phyloP scores from a whole-genome alignment of 257 asterid species.

The Solanum chilense region DNA sequence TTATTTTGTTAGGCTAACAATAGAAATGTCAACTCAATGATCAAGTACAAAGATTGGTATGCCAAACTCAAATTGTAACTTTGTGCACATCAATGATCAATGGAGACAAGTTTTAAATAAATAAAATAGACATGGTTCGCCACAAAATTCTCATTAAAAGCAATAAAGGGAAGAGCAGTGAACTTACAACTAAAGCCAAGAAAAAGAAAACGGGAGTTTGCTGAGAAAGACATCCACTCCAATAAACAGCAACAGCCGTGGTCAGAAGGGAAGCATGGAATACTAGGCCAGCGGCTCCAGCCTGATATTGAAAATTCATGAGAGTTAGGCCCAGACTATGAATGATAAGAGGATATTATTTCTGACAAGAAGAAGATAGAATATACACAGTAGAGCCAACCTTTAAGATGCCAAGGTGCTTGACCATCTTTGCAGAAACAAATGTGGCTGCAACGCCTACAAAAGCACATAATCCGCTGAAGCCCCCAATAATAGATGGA shows the following conservation, averaged over 20 bases:
- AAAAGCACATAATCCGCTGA: slow-evolving; percentile 83
- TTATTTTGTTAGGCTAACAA: neutral
- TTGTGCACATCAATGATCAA: neutral
- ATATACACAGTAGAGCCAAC: slow-evolving; percentile 17
- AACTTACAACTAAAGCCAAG: slow-evolving; percentile 77
- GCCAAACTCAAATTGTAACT: neutral
- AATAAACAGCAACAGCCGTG: slow-evolving; percentile 72
- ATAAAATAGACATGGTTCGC: neutral
- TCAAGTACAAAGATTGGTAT: neutral
- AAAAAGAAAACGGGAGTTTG: slow-evolving; percentile 55
- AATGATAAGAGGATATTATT: neutral
- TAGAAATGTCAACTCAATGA: neutral
- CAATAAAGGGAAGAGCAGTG: neutral
- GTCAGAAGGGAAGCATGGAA: slow-evolving; percentile 84
- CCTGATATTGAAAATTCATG: slow-evolving; percentile 36
- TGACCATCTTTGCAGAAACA: slow-evolving; percentile 72
- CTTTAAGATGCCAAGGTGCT: slow-evolving; percentile 68
- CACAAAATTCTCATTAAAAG: neutral
- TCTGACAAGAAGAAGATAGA: neutral
- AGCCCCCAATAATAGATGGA: slow-evolving; percentile 89
- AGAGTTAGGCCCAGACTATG: slow-evolving; percentile 1
- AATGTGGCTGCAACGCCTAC: slow-evolving; percentile 94
- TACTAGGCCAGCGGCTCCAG: slow-evolving; percentile 92
- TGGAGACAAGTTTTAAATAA: neutral
- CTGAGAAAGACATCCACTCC: slow-evolving; percentile 66